Conservation (phyloP, 2,329 filamentous ascomycete species). For the Xylaria sp. region DNA sequence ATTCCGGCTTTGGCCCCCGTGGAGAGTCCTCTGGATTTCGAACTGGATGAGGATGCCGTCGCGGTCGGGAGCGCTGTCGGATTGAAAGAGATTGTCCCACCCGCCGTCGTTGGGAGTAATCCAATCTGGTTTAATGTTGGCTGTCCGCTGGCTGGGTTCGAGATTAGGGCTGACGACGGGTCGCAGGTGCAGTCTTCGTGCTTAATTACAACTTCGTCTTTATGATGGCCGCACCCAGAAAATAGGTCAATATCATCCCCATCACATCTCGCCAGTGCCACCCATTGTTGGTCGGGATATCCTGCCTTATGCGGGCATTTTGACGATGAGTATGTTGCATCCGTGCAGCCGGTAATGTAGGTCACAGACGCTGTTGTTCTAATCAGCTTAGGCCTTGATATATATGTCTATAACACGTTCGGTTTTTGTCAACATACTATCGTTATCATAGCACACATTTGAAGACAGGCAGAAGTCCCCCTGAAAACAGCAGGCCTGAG, state of each 20-base stretch:
- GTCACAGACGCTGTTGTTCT: conserved; percentile 41
- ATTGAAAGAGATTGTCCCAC: conserved; percentile 44
- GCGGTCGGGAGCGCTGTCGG: conserved; percentile 41
- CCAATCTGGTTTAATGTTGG: conserved; percentile 40
- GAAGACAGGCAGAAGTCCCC: conserved; percentile 42
- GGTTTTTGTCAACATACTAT: conserved; percentile 34
- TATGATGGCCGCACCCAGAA: conserved; percentile 42
- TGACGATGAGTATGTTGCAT: conserved; percentile 40
- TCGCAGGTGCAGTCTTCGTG: conserved; percentile 44
- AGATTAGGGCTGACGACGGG: conserved; percentile 39
- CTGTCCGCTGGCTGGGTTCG: conserved; percentile 40
- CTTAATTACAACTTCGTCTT: conserved; percentile 36
- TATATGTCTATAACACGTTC: not conserved
- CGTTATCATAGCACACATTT: conserved; percentile 43
- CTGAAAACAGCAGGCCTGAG: conserved; percentile 43
- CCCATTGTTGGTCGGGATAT: conserved; percentile 43
- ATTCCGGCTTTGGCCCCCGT: conserved; percentile 39
- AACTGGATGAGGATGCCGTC: conserved; percentile 19
- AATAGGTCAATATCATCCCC: conserved; percentile 42
- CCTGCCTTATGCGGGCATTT: conserved; percentile 43
- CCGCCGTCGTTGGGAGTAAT: conserved; percentile 40
- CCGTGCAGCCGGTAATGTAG: conserved; percentile 44
- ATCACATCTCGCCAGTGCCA: conserved; percentile 44
- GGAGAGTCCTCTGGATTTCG: conserved; percentile 32
- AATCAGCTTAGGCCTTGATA: conserved; percentile 23